Conservation (phyloP, 2,329 filamentous ascomycete genomes). For the Madurella fahalii region DNA sequence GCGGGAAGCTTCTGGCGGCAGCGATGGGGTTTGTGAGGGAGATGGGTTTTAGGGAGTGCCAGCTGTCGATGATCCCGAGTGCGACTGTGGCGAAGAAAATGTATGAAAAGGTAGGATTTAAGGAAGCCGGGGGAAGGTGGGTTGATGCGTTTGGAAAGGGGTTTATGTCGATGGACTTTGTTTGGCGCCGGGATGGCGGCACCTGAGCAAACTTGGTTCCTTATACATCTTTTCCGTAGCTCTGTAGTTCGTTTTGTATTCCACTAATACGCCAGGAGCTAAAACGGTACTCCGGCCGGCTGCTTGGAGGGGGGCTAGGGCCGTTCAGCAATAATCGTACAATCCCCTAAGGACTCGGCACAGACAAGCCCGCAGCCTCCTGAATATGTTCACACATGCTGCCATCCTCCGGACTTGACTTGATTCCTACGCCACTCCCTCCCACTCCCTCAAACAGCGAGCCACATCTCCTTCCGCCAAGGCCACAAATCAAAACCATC, state of each 20-base stretch:
- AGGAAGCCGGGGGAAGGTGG: constrained; percentile 17
- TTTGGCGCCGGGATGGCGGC: constrained; percentile 23
- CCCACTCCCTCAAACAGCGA: not conserved
- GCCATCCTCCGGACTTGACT: too few relatives aligned
- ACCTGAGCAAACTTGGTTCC: not conserved
- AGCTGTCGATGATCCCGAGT: constrained; percentile 24
- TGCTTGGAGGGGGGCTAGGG: too few relatives aligned
- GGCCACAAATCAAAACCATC: too few relatives aligned
- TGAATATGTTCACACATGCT: too few relatives aligned
- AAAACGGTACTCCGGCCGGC: too few relatives aligned
- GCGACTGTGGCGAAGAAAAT: constrained; percentile 25
- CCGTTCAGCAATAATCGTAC: too few relatives aligned
- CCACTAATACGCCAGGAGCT: too few relatives aligned
- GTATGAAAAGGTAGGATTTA: constrained; percentile 28
- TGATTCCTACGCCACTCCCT: too few relatives aligned
- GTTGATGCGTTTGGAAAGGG: constrained; percentile 17
- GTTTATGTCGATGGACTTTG: constrained; percentile 16
- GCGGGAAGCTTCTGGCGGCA: constrained; percentile 24
- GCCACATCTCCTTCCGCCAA: not conserved
- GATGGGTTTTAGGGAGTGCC: constrained; percentile 23
- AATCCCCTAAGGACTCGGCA: too few relatives aligned
- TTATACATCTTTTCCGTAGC: not conserved
- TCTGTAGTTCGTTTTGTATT: too few relatives aligned
- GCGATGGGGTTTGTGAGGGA: constrained; percentile 28
- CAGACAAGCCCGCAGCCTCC: too few relatives aligned